These are phyloP conservation scores for Cyberlindnera mycetangii DNA, from an alignment of 805 yeast species.

Conservation along the genomic window DNA sequence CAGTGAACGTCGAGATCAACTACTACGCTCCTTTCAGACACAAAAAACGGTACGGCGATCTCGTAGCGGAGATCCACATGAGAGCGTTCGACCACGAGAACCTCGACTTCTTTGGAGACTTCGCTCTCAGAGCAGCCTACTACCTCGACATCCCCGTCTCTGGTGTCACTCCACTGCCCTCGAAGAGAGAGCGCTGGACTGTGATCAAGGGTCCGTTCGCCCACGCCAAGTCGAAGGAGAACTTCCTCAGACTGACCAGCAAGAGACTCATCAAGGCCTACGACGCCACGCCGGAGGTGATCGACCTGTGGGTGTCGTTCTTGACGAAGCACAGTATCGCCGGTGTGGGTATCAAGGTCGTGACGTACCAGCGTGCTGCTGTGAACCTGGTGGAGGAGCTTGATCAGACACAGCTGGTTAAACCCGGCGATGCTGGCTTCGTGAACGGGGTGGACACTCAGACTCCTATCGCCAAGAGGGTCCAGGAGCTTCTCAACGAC, in stretches of 20 bases:
- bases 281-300: slow-evolving; percentile 82
- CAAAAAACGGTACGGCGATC: slow-evolving; percentile 63
- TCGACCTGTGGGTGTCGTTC: slow-evolving; percentile 79
- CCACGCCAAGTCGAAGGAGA: slow-evolving; percentile 91
- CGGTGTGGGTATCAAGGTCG: slow-evolving; percentile 83
- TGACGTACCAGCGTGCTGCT: slow-evolving; percentile 53
- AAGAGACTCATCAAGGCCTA: slow-evolving; percentile 69
- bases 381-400: slow-evolving; percentile 41
- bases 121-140: slow-evolving; percentile 85
- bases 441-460: slow-evolving; percentile 3
- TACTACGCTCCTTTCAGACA: slow-evolving; percentile 77
- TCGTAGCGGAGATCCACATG: slow-evolving; percentile 74
- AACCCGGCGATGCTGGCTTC: slow-evolving; percentile 9
- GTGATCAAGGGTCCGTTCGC: slow-evolving; percentile 92
- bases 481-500: slow-evolving; percentile 64
- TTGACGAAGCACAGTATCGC: slow-evolving; percentile 71
- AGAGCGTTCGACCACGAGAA: slow-evolving; percentile 69
- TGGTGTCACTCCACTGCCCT: slow-evolving; percentile 66
- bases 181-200: slow-evolving; percentile 85
- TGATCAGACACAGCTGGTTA: slow-evolving; percentile 25
- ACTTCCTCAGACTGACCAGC: slow-evolving; percentile 85
- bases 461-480: slow-evolving; percentile 42
- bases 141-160: slow-evolving; percentile 85
- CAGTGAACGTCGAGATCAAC: slow-evolving; percentile 80
- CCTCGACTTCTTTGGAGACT: slow-evolving; percentile 75